Base-by-base conservation (phyloP, 2,329 filamentous ascomycete genomes). In the Diaporthe citriasiana region DNA sequence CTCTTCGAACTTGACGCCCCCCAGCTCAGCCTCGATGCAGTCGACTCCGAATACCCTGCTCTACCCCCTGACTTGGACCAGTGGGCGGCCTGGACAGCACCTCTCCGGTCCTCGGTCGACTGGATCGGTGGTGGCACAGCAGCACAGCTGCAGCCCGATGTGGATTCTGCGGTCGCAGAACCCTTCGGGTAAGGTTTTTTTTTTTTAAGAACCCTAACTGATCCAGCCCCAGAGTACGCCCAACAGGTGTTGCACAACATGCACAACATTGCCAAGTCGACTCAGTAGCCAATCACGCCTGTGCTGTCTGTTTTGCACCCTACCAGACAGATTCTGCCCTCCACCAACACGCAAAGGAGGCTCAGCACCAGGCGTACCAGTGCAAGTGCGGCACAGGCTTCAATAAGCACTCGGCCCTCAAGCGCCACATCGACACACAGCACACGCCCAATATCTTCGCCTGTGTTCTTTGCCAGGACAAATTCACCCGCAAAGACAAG, bases 151-250 rank as follows among this genome's bases (percentile, higher is more conserved):
- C 40, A 17, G 22, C 17, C 42, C n/a, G 15, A 25, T 7, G 27
- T 50, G 55, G 55, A 60, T 71, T 2, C n/a, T 12, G 53, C 53
- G 12, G 53, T 4, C 38, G 42, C 68, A 2, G 40, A 3, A 40
- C 51, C 55, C 9, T 19, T 1, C 27, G 10, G 42, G 53, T 71
- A 25, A 45, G 68, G 42, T 25, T 33, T 71, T 59, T 70, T 71
- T 59, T 71, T 70, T 57, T 33, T 17, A 17, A 10, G n/a, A n/a
- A n/a, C n/a, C n/a, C n/a, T n/a, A n/a, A n/a, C n/a, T n/a, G n/a
- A n/a, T n/a, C n/a, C n/a, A n/a, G n/a, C n/a, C n/a, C n/a, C n/a
- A n/a, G n/a, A n/a, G n/a, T n/a, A n/a, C n/a, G n/a, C n/a, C n/a
- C n/a, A n/a, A n/a, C n/a, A n/a, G n/a, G n/a, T n/a, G n/a, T n/a